Base-by-base conservation (phyloP, 2,329 filamentous ascomycete genomes). In the Colletotrichum musicola region DNA sequence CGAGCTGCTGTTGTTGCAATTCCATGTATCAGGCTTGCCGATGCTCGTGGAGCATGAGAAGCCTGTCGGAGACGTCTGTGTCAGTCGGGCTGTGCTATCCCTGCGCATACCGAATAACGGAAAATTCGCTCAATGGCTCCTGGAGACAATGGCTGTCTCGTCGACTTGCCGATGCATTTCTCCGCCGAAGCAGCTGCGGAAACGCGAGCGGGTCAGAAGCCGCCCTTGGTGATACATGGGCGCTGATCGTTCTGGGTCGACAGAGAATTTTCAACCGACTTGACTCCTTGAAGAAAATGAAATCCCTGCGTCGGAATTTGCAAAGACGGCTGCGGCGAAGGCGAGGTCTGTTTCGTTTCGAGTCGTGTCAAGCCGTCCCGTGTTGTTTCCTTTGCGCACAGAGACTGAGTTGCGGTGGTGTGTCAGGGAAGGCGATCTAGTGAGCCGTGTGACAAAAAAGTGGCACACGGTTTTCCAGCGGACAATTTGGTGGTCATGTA, bases 131-230 rank as follows among this genome's bases (percentile, higher is more conserved):
- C 46, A 53, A 18, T n/a, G 22, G n/a, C 18, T 68, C 27, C 30
- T 49, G 64, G 54, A 63, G 60, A 68, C 54, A 49, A 35, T 54
- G 30, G 22, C 46, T 47, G 47, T 64, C 54, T 68, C 65, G 49
- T 30, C 53, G 13, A 35, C 18, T 35, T 46, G 47, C 35, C 16
- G 38, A n/a, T 46, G 60, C 47, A 57, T 58, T 42, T 42, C 53
- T 49, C 22, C 2, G 25, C 18, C 47, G 64, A 64, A 58, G 47
- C 40, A 27, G 54, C 40, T 63, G 30, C 47, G 40, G 59, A 49
- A 49, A 64, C 44, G 20, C 13, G 18, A 44, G 54, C 54, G 46
- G 60, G 60, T 68, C 53, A 35, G 20, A 10, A 16, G 27, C 10
- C 47, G 55, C 42, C 55, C 22, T 55, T 16, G 6, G n/a, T 47